phyloP scores from a whole-genome alignment of 495 filamentous ascomycete species.

The Penicillium lagena region DNA sequence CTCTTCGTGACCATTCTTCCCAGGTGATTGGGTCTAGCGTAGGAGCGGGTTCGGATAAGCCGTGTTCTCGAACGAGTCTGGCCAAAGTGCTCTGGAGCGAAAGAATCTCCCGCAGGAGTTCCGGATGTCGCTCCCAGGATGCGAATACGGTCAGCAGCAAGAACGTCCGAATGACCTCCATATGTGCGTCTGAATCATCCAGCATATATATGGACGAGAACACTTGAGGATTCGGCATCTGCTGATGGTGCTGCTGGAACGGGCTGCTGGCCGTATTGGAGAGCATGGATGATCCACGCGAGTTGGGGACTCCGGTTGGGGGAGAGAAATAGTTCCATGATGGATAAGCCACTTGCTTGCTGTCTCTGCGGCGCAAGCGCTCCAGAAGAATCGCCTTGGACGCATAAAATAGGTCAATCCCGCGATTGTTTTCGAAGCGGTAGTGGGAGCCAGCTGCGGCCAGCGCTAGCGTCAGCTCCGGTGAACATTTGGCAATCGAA shows the following conservation, averaged over 20 bases:
- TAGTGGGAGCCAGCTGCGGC: conserved; percentile 46
- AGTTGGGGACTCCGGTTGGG: conserved; percentile 28
- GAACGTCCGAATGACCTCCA: conserved; percentile 45
- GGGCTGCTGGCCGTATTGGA: conserved; percentile 36
- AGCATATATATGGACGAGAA: conserved; percentile 30
- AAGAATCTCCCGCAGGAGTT: conserved; percentile 43
- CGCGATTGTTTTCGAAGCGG: conserved; percentile 60
- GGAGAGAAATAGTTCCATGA: conserved; percentile 40
- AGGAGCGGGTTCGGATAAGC: conserved; percentile 30
- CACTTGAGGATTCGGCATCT: conserved; percentile 19
- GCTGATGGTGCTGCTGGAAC: conserved; percentile 27
- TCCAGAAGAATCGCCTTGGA: conserved; percentile 42
- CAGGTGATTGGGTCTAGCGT: conserved; percentile 33
- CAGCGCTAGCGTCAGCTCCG: conserved; percentile 40
- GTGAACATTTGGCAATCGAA: conserved; percentile 36
- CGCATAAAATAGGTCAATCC: conserved; percentile 66
- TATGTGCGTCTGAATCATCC: conserved; percentile 44
- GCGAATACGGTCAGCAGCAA: conserved; percentile 44
- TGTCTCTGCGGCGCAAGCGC: conserved; percentile 39
- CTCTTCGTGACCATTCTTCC: conserved; percentile 43
- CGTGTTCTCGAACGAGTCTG: conserved; percentile 42
- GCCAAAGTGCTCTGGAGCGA: conserved; percentile 44
- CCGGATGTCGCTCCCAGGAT: conserved; percentile 47
- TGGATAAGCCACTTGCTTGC: conserved; percentile 36
- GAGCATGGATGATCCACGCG: conserved; percentile 33